phyloP scores from a whole-genome alignment of 768 basidiomycete genomes.

The Phaeotremella fagi region DNA sequence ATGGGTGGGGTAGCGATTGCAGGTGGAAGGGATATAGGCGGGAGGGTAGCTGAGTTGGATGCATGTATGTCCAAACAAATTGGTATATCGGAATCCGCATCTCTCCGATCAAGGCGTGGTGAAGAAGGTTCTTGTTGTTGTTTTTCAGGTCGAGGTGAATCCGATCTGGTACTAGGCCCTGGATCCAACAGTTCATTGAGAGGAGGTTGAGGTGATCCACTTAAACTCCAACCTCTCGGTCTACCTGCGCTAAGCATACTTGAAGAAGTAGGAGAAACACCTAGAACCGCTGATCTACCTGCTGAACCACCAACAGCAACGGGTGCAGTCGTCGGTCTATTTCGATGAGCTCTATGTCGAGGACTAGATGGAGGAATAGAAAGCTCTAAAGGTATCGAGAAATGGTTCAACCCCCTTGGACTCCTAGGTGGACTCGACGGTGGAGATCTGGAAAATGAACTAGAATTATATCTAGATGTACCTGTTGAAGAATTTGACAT shows the following conservation, averaged over 20 bases:
- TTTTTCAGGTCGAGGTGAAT: background rate
- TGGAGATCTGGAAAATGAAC: background rate
- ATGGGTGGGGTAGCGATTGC: background rate
- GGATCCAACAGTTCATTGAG: background rate
- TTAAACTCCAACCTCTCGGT: constrained; percentile 22
- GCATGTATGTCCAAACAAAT: too few species aligned
- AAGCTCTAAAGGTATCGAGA: background rate
- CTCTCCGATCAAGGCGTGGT: background rate
- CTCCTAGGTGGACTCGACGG: constrained; percentile 15
- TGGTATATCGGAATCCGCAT: too few species aligned
- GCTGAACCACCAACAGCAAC: background rate
- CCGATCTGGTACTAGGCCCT: background rate
- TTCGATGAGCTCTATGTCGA: background rate
- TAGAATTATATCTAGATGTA: background rate
- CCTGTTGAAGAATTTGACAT: constrained; percentile 22
- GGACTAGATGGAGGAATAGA: constrained; percentile 2
- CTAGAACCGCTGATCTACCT: constrained; percentile 4
- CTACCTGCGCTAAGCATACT: constrained; percentile 3
- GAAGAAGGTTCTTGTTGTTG: background rate
- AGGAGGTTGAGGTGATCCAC: background rate
- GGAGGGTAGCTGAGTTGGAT: background rate
- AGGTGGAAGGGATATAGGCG: background rate
- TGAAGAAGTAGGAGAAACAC: constrained; percentile 13
- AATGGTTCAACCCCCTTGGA: background rate
- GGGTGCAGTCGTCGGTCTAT: background rate